These are phyloP conservation scores for Porcisia deanei DNA, from an alignment of 208 protist species.

Conservation along the genomic window DNA sequence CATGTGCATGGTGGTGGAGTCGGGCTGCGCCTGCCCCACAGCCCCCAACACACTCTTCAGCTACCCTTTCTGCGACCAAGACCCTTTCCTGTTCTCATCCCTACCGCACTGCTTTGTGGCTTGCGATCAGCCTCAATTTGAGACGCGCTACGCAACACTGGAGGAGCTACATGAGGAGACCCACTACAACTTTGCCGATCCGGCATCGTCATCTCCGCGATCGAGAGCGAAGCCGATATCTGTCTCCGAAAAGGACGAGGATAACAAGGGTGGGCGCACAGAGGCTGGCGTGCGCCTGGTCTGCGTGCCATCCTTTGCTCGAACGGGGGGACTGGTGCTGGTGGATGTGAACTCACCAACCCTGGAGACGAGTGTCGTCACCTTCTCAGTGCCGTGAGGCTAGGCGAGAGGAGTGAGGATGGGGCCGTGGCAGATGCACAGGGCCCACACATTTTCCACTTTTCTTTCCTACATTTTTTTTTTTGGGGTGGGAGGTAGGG, in stretches of 20 bases:
- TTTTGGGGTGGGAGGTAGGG: not conserved
- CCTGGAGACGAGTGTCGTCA: constrained; percentile 49
- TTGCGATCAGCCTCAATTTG: constrained; percentile 83
- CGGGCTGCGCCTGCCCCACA: constrained; percentile 85
- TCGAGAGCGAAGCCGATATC: not conserved
- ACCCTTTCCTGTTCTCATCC: constrained; percentile 85
- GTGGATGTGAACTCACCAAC: constrained; percentile 79
- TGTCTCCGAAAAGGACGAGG: constrained; percentile 7
- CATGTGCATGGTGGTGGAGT: constrained; percentile 73
- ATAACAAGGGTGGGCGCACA: constrained; percentile 2
- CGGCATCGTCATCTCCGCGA: constrained; percentile 4
- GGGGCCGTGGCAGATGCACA: not conserved
- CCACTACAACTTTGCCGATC: constrained; percentile 14
- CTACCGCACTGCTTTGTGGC: constrained; percentile 86
- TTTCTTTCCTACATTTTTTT: constrained; percentile 11
- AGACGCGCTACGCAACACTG: constrained; percentile 65
- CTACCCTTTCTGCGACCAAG: constrained; percentile 84
- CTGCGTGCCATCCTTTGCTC: constrained; percentile 74
- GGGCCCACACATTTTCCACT: not conserved
- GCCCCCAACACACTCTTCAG: constrained; percentile 93
- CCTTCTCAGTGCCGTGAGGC: constrained; percentile 35
- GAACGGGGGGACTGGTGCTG: constrained; percentile 64
- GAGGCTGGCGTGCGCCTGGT: constrained; percentile 66
- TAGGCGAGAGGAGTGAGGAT: not conserved
- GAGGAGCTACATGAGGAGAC: constrained; percentile 31